These are phyloP conservation scores for Penstemon newberryi DNA, from an alignment of 257 asterid species.

Conservation along the genomic window DNA sequence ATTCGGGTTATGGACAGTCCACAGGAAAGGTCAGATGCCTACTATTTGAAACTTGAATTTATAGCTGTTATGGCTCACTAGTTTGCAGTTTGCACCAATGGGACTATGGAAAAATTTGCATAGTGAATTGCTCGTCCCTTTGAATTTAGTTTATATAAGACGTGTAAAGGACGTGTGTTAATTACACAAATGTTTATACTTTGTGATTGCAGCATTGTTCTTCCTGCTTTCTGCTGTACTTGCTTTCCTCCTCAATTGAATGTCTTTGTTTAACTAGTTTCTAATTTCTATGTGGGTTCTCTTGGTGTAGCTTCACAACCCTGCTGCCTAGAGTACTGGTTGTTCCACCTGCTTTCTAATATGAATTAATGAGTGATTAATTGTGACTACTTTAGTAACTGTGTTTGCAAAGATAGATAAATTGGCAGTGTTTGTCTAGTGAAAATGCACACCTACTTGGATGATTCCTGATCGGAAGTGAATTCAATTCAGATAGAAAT, in stretches of 20 bases:
- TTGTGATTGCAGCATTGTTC: not conserved
- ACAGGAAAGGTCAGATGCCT: slow-evolving; percentile 85
- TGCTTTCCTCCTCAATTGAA: not conserved
- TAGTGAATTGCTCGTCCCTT: slow-evolving; percentile 9
- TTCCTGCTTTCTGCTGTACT: slow-evolving; percentile 9
- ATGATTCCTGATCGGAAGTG: not conserved
- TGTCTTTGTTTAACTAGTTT: slow-evolving; percentile 1
- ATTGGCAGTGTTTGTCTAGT: not conserved
- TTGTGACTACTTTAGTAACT: slow-evolving; percentile 1
- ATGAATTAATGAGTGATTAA: not conserved
- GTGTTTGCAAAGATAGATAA: not conserved
- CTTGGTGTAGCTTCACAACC: slow-evolving; percentile 7
- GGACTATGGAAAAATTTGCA: not conserved
- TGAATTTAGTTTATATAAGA: slow-evolving; percentile 13
- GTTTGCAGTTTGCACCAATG: slow-evolving; percentile 5
- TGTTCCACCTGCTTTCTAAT: slow-evolving; percentile 1
- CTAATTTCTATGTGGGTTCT: slow-evolving; percentile 1
- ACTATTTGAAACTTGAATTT: slow-evolving; percentile 22
- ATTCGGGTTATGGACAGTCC: slow-evolving; percentile 97
- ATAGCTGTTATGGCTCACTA: not conserved
- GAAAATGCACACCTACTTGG: not conserved
- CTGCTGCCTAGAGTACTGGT: not conserved
- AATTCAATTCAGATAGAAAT: not conserved
- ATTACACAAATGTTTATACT: slow-evolving; percentile 1
- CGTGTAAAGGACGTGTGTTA: not conserved